Base-by-base conservation (phyloP, 2,329 filamentous ascomycete species). In the Xenosphaeropsis pyriputrescens region DNA sequence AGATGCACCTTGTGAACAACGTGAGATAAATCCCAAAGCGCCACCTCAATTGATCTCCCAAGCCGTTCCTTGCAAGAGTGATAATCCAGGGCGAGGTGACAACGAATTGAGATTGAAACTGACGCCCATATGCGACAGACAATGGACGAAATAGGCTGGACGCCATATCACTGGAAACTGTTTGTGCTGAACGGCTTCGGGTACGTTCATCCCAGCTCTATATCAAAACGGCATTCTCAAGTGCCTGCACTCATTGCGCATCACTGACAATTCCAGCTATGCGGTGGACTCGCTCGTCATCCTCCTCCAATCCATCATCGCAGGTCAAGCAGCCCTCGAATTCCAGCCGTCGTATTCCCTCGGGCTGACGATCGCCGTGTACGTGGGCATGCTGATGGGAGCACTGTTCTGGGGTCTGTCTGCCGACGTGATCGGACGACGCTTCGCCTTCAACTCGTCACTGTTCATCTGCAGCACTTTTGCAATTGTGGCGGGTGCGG, bases 1-100 rank as follows among this genome's bases (percentile, higher is more conserved):
- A 82, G 54, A 82, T 81, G 74, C 67, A 75, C 46, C 60, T 82
- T 18, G 68, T 82, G 42, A 83, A 82, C 51, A 69, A 82, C 54
- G 73, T 73, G 48, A 57, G 68, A 18, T 39, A 39, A 30, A 30
- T 38, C 22, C 22, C 35, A 37, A 37, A 11, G 22, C 35, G 35
- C 32, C n/a, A 33, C 29, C 34, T 30, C 14, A 14, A 18, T 5
- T n/a, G 22, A 19, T 35, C 8, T 11, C 13, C 8, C 11, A 9
- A 30, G n/a, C 18, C 30, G 22, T 15, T 22, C 6, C 30, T 12
- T 12, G 29, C 8, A 29, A 29, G n/a, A n/a, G n/a, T n/a, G n/a
- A 26, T 6, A 3, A 6, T 26, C 22, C 8, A 26, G 8, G 8
- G 7, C 12, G 22, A 26, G 22, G 3, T 26, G 22, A 6, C 22